A percentile compares a stretch with the other conserved stretches of the same genome.
Evolutionary conservation across 139 green algal species (phyloP).

Genomic region (Zygnema circumcarinatum): DNA sequence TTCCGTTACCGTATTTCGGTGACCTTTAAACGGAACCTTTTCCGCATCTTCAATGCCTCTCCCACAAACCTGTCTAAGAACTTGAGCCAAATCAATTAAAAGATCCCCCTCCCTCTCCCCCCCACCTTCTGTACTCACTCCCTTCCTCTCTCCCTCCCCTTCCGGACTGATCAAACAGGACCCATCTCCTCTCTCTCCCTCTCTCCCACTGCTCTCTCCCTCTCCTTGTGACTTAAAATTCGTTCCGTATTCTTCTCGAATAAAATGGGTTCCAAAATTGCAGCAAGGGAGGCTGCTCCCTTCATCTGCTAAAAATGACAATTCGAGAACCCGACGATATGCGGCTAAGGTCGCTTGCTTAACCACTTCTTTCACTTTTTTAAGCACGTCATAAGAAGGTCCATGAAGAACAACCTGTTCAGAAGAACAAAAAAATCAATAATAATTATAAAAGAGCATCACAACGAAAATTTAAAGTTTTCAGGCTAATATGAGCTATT

Average conservation of each 20-base stretch:
- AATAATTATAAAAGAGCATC: background rate
- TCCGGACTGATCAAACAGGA: no score
- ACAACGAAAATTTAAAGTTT: no score
- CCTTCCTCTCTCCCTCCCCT: background rate
- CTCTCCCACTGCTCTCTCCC: background rate
- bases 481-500: no score
- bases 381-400: constrained; percentile 21
- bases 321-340: constrained; percentile 34
- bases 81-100: background rate
- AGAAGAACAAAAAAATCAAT: background rate
- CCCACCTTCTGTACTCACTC: background rate
- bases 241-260: no score
- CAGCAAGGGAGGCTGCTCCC: background rate
- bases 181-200: constrained; percentile 3
- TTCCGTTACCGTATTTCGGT: background rate
- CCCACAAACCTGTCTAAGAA: background rate
- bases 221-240: background rate
- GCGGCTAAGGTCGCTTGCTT: constrained; percentile 27
- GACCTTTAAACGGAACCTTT: background rate
- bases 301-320: constrained; percentile 47
- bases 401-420: constrained; percentile 29
- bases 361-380: constrained; percentile 42
- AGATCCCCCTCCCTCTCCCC: background rate
- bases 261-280: background rate
- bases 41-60: background rate